These are phyloP conservation scores for Trichoderma aggressivum DNA, from an alignment of 2,329 filamentous ascomycete species.

Conservation along the genomic window DNA sequence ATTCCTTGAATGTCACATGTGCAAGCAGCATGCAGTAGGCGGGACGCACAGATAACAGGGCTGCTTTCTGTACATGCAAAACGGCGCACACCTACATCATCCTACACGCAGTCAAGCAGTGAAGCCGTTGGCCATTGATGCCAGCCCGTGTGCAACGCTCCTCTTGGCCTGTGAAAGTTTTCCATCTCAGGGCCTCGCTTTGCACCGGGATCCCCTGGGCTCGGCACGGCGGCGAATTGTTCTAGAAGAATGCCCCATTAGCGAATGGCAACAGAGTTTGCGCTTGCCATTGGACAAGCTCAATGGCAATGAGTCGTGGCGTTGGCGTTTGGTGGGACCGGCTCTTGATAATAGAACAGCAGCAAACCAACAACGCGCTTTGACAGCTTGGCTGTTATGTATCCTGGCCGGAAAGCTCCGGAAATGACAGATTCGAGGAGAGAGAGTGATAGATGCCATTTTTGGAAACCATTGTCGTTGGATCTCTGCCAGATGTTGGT, in stretches of 20 bases:
- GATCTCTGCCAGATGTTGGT: background rate
- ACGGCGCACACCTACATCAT: background rate
- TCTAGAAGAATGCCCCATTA: constrained; percentile 8
- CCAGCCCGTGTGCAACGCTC: background rate
- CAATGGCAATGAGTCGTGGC: background rate
- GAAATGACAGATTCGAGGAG: background rate
- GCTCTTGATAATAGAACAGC: background rate
- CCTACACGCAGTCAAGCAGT: background rate
- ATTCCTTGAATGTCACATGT: background rate
- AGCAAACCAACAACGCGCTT: background rate
- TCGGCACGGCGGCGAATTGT: background rate
- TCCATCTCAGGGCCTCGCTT: background rate
- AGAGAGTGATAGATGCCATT: background rate
- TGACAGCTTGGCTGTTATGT: background rate
- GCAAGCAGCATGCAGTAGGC: background rate
- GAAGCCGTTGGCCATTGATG: background rate
- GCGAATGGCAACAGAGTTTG: constrained; percentile 7
- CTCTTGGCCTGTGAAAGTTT: background rate
- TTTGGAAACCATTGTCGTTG: background rate
- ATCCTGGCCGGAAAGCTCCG: constrained; percentile 8
- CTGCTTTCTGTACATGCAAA: background rate
- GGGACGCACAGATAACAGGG: background rate
- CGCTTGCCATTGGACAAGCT: background rate
- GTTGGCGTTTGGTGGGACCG: constrained; percentile 7
- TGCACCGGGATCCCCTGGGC: background rate